Conservation (phyloP, 768 basidiomycete genomes). For the Boletus coccyginus region DNA sequence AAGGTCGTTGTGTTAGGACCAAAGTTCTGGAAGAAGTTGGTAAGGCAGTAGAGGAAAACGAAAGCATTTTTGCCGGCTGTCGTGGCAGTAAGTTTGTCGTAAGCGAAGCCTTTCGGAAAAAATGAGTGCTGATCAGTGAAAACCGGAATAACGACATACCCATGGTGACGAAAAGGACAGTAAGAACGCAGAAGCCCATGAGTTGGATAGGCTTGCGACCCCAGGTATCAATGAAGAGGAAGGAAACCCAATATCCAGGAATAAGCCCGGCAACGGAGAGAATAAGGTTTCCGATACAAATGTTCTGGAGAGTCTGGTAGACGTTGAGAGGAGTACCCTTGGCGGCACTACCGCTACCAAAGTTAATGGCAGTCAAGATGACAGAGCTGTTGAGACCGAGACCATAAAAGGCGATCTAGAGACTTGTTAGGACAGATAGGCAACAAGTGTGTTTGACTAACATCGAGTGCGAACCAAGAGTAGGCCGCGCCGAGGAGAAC, state of each 20-base stretch:
- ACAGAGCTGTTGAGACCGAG: conserved; percentile 80
- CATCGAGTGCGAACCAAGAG: conserved; percentile 89
- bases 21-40: conserved; percentile 90
- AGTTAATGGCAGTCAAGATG: conserved; percentile 70
- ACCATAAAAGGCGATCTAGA: conserved; percentile 83
- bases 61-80: conserved; percentile 51
- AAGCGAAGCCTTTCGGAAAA: conserved; percentile 56
- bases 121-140: background rate
- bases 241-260: conserved; percentile 64
- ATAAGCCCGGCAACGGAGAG: conserved; percentile 76
- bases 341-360: conserved; percentile 41
- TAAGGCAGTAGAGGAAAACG: conserved; percentile 81
- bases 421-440: background rate
- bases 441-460: conserved; percentile 32
- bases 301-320: conserved; percentile 59
- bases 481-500: conserved; percentile 74
- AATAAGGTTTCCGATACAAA: conserved; percentile 74
- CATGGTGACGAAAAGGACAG: conserved; percentile 64
- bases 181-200: conserved; percentile 71
- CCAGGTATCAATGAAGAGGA: conserved; percentile 71
- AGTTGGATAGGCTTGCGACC: conserved; percentile 82
- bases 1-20: conserved; percentile 83
- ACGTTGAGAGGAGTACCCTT: conserved; percentile 36
- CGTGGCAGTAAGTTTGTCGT: conserved; percentile 51
- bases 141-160: conserved; percentile 39